phyloP scores from a whole-genome alignment of 352 stramenopile genomes.

The Globisporangium cederbergense region DNA sequence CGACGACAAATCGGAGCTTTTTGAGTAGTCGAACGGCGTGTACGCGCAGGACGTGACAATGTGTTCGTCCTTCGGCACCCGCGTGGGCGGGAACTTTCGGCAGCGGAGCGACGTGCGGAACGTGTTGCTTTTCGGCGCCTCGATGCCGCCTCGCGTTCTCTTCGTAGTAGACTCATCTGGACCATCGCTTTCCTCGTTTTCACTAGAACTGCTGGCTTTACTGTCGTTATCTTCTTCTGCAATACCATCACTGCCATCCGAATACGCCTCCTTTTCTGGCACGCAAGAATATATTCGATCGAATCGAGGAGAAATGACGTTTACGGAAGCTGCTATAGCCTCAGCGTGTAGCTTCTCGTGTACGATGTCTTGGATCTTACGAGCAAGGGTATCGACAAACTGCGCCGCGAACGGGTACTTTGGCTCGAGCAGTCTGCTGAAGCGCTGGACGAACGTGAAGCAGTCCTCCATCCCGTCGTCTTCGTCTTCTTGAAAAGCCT shows the following conservation, averaged over 20 bases:
- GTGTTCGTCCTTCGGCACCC: constrained; percentile 26
- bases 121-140: constrained; percentile 13
- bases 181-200: not conserved
- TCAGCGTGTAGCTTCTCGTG: constrained; percentile 22
- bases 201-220: not conserved
- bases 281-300: not conserved
- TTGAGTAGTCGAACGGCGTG: constrained; percentile 32
- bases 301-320: not conserved
- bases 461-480: constrained; percentile 15
- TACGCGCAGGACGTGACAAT: constrained; percentile 28
- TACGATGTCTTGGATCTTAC: constrained; percentile 16
- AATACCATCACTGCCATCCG: not conserved
- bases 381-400: constrained; percentile 18
- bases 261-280: not conserved
- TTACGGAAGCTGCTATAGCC: not conserved
- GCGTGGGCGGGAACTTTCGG: constrained; percentile 38
- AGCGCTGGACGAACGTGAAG: constrained; percentile 10
- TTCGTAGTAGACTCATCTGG: not conserved
- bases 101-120: constrained; percentile 38
- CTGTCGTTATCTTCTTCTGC: not conserved
- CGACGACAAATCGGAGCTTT: constrained; percentile 19
- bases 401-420: constrained; percentile 19
- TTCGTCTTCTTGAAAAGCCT: not conserved
- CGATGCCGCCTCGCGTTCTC: not conserved
- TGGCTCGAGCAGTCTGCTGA: constrained; percentile 2